phyloP scores from a whole-genome alignment of 805 yeast genomes.

The Metschnikowia colocasiae region DNA sequence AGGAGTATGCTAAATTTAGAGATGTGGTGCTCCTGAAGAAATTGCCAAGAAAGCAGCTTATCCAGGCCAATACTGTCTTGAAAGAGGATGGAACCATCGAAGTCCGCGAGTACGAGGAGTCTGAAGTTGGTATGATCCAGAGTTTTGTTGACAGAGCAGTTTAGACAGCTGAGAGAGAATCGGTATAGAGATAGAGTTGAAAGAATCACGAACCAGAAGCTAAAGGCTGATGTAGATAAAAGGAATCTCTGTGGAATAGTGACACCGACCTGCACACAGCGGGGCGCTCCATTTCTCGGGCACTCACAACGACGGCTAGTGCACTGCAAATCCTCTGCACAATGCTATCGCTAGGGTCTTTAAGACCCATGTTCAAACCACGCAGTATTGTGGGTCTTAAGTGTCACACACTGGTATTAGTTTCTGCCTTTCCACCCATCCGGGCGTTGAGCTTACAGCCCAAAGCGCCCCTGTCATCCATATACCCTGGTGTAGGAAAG shows the following conservation, averaged over 20 bases:
- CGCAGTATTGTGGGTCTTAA: neutral
- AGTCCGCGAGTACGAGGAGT: constrained; percentile 71
- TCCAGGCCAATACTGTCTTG: constrained; percentile 72
- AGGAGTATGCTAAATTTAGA: constrained; percentile 61
- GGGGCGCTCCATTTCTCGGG: constrained; percentile 1
- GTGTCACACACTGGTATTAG: neutral
- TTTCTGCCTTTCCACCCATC: neutral
- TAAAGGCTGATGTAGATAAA: no score
- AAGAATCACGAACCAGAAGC: neutral
- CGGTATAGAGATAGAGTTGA: neutral
- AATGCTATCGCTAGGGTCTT: constrained; percentile 4
- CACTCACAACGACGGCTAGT: neutral
- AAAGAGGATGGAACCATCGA: constrained; percentile 41
- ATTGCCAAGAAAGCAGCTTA: constrained; percentile 77
- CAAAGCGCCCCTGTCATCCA: neutral
- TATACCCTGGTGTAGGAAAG: neutral
- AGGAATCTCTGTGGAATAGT: neutral
- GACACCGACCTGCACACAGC: neutral
- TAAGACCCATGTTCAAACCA: neutral
- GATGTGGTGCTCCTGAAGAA: constrained; percentile 66
- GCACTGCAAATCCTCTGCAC: neutral
- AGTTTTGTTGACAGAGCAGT: constrained; percentile 58
- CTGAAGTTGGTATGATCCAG: constrained; percentile 72
- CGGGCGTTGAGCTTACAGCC: neutral
- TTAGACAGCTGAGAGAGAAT: constrained; percentile 10